A percentile compares a stretch with the other conserved stretches of the same genome.
Conservation (phyloP, 805 yeast genomes). For the Kodamaea hsintzibuensis region DNA sequence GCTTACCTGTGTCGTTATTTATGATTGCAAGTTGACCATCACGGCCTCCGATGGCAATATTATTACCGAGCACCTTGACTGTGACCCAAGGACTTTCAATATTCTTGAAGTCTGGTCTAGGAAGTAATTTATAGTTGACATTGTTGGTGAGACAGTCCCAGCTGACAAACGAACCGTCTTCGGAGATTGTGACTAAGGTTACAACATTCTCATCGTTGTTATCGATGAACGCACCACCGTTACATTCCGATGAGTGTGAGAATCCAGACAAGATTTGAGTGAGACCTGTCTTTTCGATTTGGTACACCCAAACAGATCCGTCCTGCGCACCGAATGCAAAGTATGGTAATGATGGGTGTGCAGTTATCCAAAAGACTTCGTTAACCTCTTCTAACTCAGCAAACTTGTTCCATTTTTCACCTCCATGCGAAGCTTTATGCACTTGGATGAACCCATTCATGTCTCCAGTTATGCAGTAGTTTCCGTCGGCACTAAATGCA, state of each 20-base stretch:
- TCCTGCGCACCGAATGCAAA: conserved; percentile 92
- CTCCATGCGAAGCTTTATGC: conserved; percentile 69
- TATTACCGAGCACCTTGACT: conserved; percentile 50
- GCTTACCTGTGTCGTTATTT: conserved; percentile 70
- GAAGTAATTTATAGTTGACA: conserved; percentile 64
- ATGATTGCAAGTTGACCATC: conserved; percentile 85
- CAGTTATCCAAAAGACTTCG: conserved; percentile 80
- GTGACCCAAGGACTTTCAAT: conserved; percentile 88
- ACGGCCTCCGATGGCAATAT: conserved; percentile 79
- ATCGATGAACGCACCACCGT: conserved; percentile 73
- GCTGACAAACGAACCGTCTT: conserved; percentile 81
- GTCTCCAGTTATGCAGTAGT: conserved; percentile 83
- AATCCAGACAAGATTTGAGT: conserved; percentile 78
- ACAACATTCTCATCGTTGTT: conserved; percentile 53
- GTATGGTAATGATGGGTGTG: conserved; percentile 76
- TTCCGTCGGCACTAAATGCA: conserved; percentile 81
- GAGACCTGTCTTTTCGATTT: conserved; percentile 54
- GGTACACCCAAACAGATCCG: conserved; percentile 94
- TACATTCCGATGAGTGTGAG: conserved; percentile 78
- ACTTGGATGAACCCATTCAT: conserved; percentile 88
- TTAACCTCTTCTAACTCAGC: conserved; percentile 82
- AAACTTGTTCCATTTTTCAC: conserved; percentile 76
- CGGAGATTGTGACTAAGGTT: conserved; percentile 71
- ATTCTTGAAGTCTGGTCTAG: conserved; percentile 66
- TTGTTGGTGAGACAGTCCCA: conserved; percentile 88